Conservation (phyloP, 2,329 filamentous ascomycete species). For the Sporothrix humicola region DNA sequence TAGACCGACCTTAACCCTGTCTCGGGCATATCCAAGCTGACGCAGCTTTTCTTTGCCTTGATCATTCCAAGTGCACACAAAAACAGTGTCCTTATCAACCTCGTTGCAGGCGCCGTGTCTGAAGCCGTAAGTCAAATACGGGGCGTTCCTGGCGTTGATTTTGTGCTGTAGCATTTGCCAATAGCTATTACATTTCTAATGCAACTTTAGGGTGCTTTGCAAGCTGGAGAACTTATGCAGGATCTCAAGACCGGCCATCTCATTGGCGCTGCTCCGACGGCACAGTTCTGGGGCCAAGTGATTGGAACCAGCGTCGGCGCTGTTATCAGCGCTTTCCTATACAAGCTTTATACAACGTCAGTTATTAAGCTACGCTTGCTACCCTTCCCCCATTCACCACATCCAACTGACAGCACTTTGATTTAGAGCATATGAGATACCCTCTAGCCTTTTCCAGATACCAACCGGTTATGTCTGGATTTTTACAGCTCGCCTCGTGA, state of each 20-base stretch:
- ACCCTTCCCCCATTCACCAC: neutral
- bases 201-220: slow-evolving; percentile 70
- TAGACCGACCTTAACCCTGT: slow-evolving; percentile 92
- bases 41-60: slow-evolving; percentile 91
- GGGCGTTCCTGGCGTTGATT: no score
- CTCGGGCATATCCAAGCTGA: slow-evolving; percentile 94
- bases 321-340: slow-evolving; percentile 83
- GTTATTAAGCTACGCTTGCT: slow-evolving; percentile 36
- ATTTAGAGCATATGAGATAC: slow-evolving; percentile 79
- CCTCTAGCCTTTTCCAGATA: slow-evolving; percentile 87
- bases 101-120: slow-evolving; percentile 84
- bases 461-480: slow-evolving; percentile 98
- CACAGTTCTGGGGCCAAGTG: slow-evolving; percentile 95
- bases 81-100: slow-evolving; percentile 91
- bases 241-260: slow-evolving; percentile 96
- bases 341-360: slow-evolving; percentile 78
- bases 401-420: neutral
- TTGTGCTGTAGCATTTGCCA: neutral
- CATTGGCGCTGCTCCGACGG: slow-evolving; percentile 87
- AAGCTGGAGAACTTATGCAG: slow-evolving; percentile 96
- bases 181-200: slow-evolving; percentile 65
- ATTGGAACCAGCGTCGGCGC: slow-evolving; percentile 88
- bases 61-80: slow-evolving; percentile 81
- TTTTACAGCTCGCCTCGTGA: slow-evolving; percentile 91
- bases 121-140: slow-evolving; percentile 40